A percentile compares a stretch with the other conserved stretches of the same genome.
phyloP scores from a whole-genome alignment of 805 yeast species.

The Saccharomycopsis malanga region DNA sequence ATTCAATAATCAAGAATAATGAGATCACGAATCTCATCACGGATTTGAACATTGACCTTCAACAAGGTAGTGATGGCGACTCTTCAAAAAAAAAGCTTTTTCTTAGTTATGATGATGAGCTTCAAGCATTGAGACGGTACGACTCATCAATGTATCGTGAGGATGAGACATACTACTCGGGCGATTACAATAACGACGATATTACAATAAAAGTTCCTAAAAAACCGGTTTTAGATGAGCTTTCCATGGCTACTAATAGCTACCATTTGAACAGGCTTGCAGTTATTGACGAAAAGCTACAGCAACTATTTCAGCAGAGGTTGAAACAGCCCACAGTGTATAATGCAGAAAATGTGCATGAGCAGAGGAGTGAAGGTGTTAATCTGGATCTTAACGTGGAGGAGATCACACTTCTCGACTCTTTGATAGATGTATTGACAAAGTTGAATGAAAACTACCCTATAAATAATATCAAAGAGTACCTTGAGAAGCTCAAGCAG shows the following conservation, averaged over 20 bases:
- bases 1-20: constrained; percentile 15
- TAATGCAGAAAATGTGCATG: background rate
- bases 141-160: constrained; percentile 13
- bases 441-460: constrained; percentile 20
- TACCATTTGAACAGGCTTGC: constrained; percentile 7
- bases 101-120: constrained; percentile 6
- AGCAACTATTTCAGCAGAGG: background rate
- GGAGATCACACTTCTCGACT: constrained; percentile 2
- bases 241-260: constrained; percentile 13
- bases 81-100: background rate
- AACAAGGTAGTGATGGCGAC: background rate
- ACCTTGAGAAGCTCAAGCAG: constrained; percentile 9
- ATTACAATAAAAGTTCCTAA: constrained; percentile 13
- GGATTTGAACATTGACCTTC: constrained; percentile 15
- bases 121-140: constrained; percentile 9
- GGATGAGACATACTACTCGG: constrained; percentile 6
- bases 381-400: background rate
- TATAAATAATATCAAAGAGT: constrained; percentile 13
- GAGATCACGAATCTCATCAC: constrained; percentile 21
- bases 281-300: constrained; percentile 2
- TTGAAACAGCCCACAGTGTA: background rate
- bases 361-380: background rate
- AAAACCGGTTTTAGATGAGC: constrained; percentile 9
- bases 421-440: constrained; percentile 6
- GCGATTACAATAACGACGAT: constrained; percentile 14